phyloP scores from a whole-genome alignment of 2,329 filamentous ascomycete genomes.

The Apiospora hydei region DNA sequence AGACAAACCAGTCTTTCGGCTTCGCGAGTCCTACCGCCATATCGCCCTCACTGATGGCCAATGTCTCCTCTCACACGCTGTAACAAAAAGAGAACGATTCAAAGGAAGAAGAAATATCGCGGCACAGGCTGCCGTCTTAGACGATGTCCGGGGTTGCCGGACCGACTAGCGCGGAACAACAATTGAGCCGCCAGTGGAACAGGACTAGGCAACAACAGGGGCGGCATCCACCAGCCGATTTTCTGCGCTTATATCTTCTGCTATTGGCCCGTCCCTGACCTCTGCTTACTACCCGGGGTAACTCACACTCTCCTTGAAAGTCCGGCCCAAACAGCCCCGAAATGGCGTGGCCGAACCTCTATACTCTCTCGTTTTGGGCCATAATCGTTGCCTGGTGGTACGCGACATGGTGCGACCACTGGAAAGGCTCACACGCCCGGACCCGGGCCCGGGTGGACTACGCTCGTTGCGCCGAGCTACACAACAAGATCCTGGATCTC shows the following conservation, averaged over 20 bases:
- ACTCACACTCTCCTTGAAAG: background rate
- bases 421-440: background rate
- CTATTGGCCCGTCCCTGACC: background rate
- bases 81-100: background rate
- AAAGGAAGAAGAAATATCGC: background rate
- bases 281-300: background rate
- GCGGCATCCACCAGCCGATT: background rate
- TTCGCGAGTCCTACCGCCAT: too few relatives aligned
- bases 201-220: background rate
- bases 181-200: background rate
- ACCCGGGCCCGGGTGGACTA: constrained; percentile 28
- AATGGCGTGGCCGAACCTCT: background rate
- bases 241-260: background rate
- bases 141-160: background rate
- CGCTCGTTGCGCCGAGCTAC: constrained; percentile 32
- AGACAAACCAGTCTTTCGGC: too few relatives aligned
- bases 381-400: background rate
- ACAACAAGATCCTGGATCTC: constrained; percentile 29
- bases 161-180: constrained; percentile 5
- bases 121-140: background rate
- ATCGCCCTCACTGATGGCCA: too few relatives aligned
- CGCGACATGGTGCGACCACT: background rate
- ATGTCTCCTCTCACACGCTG: too few relatives aligned
- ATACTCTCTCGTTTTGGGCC: background rate
- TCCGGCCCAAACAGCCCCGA: background rate